These are phyloP conservation scores for Cladosporium sp. DNA, from an alignment of 2,329 filamentous ascomycete species.

Conservation along the genomic window DNA sequence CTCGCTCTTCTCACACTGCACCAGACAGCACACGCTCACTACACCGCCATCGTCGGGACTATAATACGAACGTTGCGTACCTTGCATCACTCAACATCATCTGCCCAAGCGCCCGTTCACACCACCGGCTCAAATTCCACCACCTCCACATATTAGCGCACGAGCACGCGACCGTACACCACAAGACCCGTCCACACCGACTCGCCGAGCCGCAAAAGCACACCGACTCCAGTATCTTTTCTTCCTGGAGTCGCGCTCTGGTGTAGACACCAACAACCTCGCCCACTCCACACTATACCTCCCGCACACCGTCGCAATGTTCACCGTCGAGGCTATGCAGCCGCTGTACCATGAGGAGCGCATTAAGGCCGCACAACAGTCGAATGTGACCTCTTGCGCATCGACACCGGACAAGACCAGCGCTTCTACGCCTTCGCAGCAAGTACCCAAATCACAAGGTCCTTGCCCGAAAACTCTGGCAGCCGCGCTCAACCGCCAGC, in stretches of 20 bases:
- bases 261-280: neutral
- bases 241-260: neutral
- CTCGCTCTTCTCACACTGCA: neutral
- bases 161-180: constrained; percentile 10
- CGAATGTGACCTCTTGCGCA: constrained; percentile 36
- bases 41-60: neutral
- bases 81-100: neutral
- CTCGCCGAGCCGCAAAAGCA: neutral
- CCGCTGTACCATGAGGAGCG: constrained; percentile 12
- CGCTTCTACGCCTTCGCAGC: neutral
- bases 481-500: constrained; percentile 10
- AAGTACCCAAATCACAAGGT: neutral
- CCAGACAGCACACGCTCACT: neutral
- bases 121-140: neutral
- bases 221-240: neutral
- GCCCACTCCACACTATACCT: neutral
- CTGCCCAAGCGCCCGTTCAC: constrained; percentile 1
- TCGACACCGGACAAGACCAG: constrained; percentile 45
- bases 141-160: neutral
- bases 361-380: neutral
- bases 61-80: neutral
- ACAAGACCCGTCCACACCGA: constrained; percentile 7
- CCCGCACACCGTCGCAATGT: constrained; percentile 1
- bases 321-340: constrained; percentile 10
- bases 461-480: constrained; percentile 7